Base-by-base conservation (phyloP, 257 asterid species). In the Solanum etuberosum region DNA sequence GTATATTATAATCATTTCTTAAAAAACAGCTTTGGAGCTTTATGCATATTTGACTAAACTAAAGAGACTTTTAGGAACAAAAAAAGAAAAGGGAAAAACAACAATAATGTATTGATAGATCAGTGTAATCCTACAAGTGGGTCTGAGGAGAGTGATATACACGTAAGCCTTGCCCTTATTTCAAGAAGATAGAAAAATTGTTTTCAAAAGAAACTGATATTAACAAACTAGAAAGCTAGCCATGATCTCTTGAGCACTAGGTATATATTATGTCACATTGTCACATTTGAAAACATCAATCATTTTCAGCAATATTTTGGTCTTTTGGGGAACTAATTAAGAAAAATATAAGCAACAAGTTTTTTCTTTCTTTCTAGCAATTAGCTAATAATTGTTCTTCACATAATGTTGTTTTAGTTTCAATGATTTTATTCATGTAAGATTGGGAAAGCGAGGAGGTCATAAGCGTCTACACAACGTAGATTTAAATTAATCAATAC, bases 131-230 rank as follows among this genome's bases (percentile, higher is more conserved):
- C 0, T 7, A 67, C 3, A 67, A 13, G 7, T 67, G 0, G 3
- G 0, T 67, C 5, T 27, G 10, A 67, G 1, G 2, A n/a, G 4
- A 15, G 10, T 29, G 0, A 67, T 67, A 0, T 63, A 0, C 14
- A 68, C 0, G 5, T 2, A 31, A 0, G 14, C 0, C 1, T 29
- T 68, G 2, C 0, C 4, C 1, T 13, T 31, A 68, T 0, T 0
- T 68, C 2, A 3, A 15, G 0, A 3, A 31, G 3, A 0, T 31
- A 70, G 1, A 31, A 5, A 31, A 0, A 15, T 3, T 31, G 0
- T 15, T 70, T 31, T 1, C 1, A 5, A 70, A 70, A 70, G 0
- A 27, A 0, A 0, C 3, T 13, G 0, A 63, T 1, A 10, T 43
- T 43, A 68, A 40, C 9, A 63, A 43, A 65, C 87, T 71, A 84